Evolutionary conservation across 306 rosid genomes (phyloP).

Genomic region (Corylus americana): DNA sequence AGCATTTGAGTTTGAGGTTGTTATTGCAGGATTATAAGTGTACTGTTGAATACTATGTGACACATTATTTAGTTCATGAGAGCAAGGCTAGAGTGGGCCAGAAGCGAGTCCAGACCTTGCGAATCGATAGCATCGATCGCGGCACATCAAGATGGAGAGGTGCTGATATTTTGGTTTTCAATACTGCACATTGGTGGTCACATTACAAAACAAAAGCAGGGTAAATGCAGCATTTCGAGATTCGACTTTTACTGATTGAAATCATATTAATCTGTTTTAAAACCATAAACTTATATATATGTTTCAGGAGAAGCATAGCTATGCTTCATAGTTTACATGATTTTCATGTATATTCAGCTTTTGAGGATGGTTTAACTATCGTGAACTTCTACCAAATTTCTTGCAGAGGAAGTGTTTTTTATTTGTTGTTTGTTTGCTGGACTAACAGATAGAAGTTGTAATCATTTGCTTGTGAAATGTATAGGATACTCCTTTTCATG

Average conservation of each 20-base stretch:
- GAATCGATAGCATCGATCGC: conserved; percentile 78
- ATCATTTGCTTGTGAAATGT: conserved; percentile 6
- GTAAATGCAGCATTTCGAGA: conserved; percentile 44
- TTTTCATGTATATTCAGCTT: conserved; percentile 1
- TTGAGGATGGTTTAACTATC: neutral
- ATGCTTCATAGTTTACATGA: neutral
- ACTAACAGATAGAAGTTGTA: neutral
- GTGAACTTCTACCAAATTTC: conserved; percentile 4
- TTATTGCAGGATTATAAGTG: conserved; percentile 75
- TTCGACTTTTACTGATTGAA: conserved; percentile 1
- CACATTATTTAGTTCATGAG: conserved; percentile 86
- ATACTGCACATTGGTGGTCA: conserved; percentile 99
- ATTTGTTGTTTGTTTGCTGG: neutral
- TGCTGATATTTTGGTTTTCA: conserved; percentile 86
- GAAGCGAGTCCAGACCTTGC: conserved; percentile 64
- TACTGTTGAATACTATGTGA: conserved; percentile 78
- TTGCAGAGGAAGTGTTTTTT: neutral
- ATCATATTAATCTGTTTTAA: neutral
- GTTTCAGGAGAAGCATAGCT: neutral
- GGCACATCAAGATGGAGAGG: conserved; percentile 91
- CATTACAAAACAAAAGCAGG: conserved; percentile 92
- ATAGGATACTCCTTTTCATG: conserved; percentile 12
- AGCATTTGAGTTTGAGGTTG: conserved; percentile 16
- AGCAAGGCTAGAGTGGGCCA: conserved; percentile 78
- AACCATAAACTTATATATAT: neutral